Conservation (phyloP, 2,329 filamentous ascomycete species). For the Fusarium ambrosium region DNA sequence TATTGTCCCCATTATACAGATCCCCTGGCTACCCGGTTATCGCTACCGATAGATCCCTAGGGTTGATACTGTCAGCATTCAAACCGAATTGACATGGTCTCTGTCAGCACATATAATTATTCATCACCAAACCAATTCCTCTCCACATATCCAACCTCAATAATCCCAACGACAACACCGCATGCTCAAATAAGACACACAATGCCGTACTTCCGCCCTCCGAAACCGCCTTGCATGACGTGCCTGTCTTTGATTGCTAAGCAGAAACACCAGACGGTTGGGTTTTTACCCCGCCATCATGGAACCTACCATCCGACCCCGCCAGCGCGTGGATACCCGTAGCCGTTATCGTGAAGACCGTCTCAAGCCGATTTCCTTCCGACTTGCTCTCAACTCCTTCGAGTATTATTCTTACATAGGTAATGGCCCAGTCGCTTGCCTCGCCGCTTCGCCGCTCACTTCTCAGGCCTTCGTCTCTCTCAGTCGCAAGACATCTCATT, state of each 20-base stretch:
- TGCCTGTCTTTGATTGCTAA: constrained; percentile 6
- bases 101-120: background rate
- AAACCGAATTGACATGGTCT: background rate
- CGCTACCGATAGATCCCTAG: background rate
- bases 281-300: constrained; percentile 46
- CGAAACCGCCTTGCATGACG: constrained; percentile 4
- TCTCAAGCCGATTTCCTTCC: background rate
- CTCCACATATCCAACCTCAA: background rate
- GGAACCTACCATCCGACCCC: constrained; percentile 24
- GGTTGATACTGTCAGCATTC: background rate
- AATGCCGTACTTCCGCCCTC: constrained; percentile 1
- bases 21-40: background rate
- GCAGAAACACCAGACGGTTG: constrained; percentile 16
- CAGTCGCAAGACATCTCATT: constrained; percentile 10
- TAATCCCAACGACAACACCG: background rate
- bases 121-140: background rate
- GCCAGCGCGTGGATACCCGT: constrained; percentile 18
- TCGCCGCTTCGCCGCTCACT: constrained; percentile 34
- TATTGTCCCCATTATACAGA: background rate
- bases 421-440: constrained; percentile 33
- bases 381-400: constrained; percentile 2
- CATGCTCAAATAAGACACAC: background rate
- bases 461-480: constrained; percentile 25
- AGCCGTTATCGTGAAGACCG: constrained; percentile 8
- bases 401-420: background rate